Evolutionary conservation across 2,329 filamentous ascomycete species (phyloP).

Genomic region (Aulographum hederae): DNA sequence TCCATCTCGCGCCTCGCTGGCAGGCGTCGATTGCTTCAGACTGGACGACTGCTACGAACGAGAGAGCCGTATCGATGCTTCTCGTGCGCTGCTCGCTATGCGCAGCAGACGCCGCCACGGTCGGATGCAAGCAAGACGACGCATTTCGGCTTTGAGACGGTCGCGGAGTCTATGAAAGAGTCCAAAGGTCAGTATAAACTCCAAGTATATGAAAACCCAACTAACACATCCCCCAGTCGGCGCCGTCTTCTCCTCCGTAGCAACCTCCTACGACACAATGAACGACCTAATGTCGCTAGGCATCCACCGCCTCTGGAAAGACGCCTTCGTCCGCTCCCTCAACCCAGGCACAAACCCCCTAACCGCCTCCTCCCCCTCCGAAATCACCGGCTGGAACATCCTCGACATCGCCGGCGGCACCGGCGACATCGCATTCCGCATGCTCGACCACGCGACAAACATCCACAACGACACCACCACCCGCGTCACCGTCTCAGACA

Average conservation of each 20-base stretch:
- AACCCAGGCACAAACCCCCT: slow-evolving; percentile 53
- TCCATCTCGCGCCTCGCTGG: no score
- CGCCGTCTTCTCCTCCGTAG: slow-evolving; percentile 86
- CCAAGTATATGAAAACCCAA: neutral
- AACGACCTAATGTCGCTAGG: slow-evolving; percentile 98
- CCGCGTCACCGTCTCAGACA: slow-evolving; percentile 81
- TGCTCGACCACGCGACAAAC: slow-evolving; percentile 71
- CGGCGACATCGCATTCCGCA: slow-evolving; percentile 92
- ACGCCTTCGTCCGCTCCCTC: slow-evolving; percentile 82
- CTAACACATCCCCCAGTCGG: slow-evolving; percentile 47
- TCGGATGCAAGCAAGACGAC: slow-evolving; percentile 39
- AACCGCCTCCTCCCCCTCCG: slow-evolving; percentile 21
- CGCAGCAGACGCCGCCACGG: slow-evolving; percentile 8
- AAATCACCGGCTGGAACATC: slow-evolving; percentile 49
- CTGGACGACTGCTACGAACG: neutral
- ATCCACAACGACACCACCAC: slow-evolving; percentile 66
- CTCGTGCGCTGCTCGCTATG: slow-evolving; percentile 26
- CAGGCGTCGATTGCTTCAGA: no score
- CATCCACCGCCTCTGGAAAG: slow-evolving; percentile 93
- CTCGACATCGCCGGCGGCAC: slow-evolving; percentile 95
- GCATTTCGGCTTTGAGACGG: slow-evolving; percentile 80
- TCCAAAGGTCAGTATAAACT: slow-evolving; percentile 45
- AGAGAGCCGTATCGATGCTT: slow-evolving; percentile 26
- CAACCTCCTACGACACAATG: slow-evolving; percentile 91
- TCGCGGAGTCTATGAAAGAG: slow-evolving; percentile 65